Conservation (phyloP, 129 eudicot species). For the Flaveria trinervia region DNA sequence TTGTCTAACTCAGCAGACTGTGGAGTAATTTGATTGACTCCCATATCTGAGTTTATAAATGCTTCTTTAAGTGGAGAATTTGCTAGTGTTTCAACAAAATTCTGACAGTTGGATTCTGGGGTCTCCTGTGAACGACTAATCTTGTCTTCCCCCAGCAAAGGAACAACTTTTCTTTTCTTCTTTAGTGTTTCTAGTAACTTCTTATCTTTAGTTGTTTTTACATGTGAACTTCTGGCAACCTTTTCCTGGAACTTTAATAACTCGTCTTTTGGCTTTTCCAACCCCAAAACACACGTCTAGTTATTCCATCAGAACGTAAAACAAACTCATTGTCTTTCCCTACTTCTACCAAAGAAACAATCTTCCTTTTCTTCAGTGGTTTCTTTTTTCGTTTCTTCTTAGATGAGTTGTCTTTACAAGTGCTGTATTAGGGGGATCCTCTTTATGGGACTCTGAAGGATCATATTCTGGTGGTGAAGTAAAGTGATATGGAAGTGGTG, state of each 20-base stretch:
- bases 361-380: slow-evolving; percentile 14
- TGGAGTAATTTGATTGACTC: slow-evolving; percentile 21
- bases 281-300: slow-evolving; percentile 22
- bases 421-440: slow-evolving; percentile 28
- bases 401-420: slow-evolving; percentile 3
- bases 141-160: slow-evolving; percentile 14
- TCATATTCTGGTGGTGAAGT: background rate
- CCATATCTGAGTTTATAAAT: slow-evolving; percentile 12
- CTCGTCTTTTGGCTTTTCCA: background rate
- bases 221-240: background rate
- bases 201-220: background rate
- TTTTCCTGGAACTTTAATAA: slow-evolving; percentile 1
- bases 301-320: background rate
- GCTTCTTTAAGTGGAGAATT: slow-evolving; percentile 17
- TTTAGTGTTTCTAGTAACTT: background rate
- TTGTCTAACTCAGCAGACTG: slow-evolving; percentile 14
- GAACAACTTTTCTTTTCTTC: slow-evolving; percentile 12
- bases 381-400: slow-evolving; percentile 14
- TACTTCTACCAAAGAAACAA: slow-evolving; percentile 11
- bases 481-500: slow-evolving; percentile 2
- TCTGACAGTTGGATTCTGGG: slow-evolving; percentile 6
- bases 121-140: slow-evolving; percentile 8
- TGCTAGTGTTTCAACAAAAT: slow-evolving; percentile 14
- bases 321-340: background rate
- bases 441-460: background rate